Base-by-base conservation (phyloP, 2,329 filamentous ascomycete genomes). In the Macrophomina phaseolina region DNA sequence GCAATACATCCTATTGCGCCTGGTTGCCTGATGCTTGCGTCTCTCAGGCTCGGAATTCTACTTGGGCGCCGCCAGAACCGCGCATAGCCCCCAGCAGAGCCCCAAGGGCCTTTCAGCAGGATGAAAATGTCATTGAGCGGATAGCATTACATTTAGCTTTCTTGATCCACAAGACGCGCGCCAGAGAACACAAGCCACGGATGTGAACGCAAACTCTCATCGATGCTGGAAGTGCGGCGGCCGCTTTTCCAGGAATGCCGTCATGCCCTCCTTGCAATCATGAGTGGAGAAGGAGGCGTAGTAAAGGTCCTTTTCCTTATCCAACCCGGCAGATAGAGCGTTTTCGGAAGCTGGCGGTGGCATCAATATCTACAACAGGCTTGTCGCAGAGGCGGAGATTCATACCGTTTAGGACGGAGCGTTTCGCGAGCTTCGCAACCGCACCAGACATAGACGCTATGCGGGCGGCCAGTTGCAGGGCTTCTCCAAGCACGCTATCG, bases 381-480 rank as follows among this genome's bases (percentile, higher is more conserved):
- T 51, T 56, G 11, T 34, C 48, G 45, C 40, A 40, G 62, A 45
- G 42, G 30, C 56, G 38, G 66, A 28, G 45, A 45, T 45, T 68
- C 76, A 73, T 72, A 81, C 80, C 79, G 36, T 77, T 77, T 38
- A 79, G 72, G 11, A 84, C 74, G 4, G 81, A 80, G 68, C 82
- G 76, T 71, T 83, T 84, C 9, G 79, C 82, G 63, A 81, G 72
- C 66, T 75, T 73, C 36, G 81, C 70, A 11, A 81, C 81, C 23
- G 81, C 77, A 45, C 72, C 76, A 2, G 80, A 81, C 64, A 79
- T 77, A 8, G 72, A 70, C 12, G 82, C 80, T 56, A 84, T 78
- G 55, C 73, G 75, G 49, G 71, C 71, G 6, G 82, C 82, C 11
- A 80, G 71, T 40, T 74, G 73, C 45, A 79, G 67, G 9, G 81